phyloP scores from a whole-genome alignment of 257 asterid genomes.

The Datura wrightii region DNA sequence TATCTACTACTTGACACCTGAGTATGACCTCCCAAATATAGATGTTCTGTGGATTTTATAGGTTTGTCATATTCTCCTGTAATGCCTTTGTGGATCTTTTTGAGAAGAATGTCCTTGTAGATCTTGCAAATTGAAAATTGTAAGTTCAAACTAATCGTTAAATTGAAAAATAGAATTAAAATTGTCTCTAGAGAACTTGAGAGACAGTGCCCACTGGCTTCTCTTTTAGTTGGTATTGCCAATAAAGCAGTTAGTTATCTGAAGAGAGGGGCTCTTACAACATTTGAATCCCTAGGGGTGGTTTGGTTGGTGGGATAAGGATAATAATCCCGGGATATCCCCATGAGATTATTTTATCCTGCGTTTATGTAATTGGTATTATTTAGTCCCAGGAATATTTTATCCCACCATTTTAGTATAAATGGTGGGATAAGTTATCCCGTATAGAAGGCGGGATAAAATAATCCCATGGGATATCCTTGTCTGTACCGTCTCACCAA shows the following conservation, averaged over 20 bases:
- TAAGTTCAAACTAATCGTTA: not conserved
- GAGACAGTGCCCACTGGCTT: not conserved
- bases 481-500: no score
- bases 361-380: no score
- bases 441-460: no score
- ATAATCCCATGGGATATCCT: no score
- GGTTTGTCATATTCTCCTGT: constrained; percentile 22
- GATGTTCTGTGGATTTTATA: constrained; percentile 10
- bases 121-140: constrained; percentile 3
- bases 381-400: no score
- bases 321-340: no score
- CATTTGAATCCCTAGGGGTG: no score
- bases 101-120: constrained; percentile 17
- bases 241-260: not conserved
- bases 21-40: not conserved
- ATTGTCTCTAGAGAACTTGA: not conserved
- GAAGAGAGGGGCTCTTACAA: not conserved
- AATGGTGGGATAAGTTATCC: no score
- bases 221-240: constrained; percentile 1
- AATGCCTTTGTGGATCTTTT: not conserved
- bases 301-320: no score
- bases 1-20: not conserved
- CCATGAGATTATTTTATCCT: no score
- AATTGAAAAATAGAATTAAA: not conserved
- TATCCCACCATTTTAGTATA: no score